Base-by-base conservation (phyloP, 2,329 filamentous ascomycete genomes). In the Lasiodiplodia sp. region DNA sequence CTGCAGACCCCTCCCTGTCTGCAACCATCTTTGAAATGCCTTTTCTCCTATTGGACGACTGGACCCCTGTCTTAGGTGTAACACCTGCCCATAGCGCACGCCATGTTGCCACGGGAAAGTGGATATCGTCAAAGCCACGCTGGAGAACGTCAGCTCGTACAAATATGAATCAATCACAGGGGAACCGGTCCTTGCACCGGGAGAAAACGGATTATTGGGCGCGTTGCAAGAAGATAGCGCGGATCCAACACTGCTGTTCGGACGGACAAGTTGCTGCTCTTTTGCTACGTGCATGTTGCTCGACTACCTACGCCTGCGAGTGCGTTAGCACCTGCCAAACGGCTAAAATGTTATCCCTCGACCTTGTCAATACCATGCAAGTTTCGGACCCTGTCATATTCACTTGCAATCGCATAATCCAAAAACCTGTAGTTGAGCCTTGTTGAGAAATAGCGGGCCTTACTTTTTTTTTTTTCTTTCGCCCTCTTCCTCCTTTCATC, bases 1-100 rank as follows among this genome's bases (percentile, higher is more conserved):
- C 58, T 63, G 58, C 58, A n/a, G 31, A 51, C 40, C 58, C 31
- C 58, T 63, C 60, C 60, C n/a, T 64, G 16, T 28, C 16, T 64
- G 44, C 60, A 64, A 25, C 60, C 60, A 38, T 31, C 60, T 64
- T 64, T 64, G 44, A 52, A 64, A 64, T 52, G 31, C 21, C 31
- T 37, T 64, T 16, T 23, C 47, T 64, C 60, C 47, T 38, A 64
- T 64, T 64, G 60, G 60, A 8, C 40, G n/a, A n/a, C 31, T 8
- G 18, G 4, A 38, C 31, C 60, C 60, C 31, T 51, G 47, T 38
- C 44, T 34, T 18, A 47, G 38, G 38, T 60, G 58, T 51, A 44
- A 51, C 44, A 52, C 21, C 47, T 64, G 60, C 44, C 47, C 60
- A 64, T 52, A 64, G 60, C 60, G 60, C 60, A 52, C 58, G 58